A percentile compares a stretch with the other conserved stretches of the same genome.
phyloP scores from a whole-genome alignment of 495 filamentous ascomycete genomes.

The Tuber melanosporum region DNA sequence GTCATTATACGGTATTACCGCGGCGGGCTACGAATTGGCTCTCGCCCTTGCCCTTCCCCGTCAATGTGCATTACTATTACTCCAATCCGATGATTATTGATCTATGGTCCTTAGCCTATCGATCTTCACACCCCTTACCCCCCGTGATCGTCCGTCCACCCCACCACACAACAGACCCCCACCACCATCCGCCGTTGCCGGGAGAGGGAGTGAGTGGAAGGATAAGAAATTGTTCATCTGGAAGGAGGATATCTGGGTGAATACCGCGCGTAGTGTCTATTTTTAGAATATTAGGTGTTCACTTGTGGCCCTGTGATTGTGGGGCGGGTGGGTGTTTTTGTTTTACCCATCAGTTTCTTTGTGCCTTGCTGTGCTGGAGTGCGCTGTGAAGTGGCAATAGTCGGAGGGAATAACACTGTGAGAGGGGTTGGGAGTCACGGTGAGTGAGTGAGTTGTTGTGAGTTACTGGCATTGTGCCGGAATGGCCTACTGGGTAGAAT shows the following conservation, averaged over 20 bases:
- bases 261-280: not conserved
- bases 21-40: not conserved
- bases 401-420: not conserved
- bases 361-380: not conserved
- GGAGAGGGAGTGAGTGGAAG: not conserved
- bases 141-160: not conserved
- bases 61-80: not conserved
- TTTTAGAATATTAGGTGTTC: not conserved
- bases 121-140: not conserved
- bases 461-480: not conserved
- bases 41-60: not conserved
- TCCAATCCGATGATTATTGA: not conserved
- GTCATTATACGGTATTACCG: not conserved
- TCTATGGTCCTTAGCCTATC: not conserved
- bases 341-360: not conserved
- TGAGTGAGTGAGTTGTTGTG: not conserved
- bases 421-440: not conserved
- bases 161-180: not conserved
- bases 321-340: not conserved
- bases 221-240: not conserved
- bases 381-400: not conserved
- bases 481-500: not conserved
- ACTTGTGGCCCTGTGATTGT: not conserved
- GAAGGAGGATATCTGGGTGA: not conserved
- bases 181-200: not conserved